phyloP scores from a whole-genome alignment of 371 early-diverging fungal genomes.

The Blastocladiella emersonii region DNA sequence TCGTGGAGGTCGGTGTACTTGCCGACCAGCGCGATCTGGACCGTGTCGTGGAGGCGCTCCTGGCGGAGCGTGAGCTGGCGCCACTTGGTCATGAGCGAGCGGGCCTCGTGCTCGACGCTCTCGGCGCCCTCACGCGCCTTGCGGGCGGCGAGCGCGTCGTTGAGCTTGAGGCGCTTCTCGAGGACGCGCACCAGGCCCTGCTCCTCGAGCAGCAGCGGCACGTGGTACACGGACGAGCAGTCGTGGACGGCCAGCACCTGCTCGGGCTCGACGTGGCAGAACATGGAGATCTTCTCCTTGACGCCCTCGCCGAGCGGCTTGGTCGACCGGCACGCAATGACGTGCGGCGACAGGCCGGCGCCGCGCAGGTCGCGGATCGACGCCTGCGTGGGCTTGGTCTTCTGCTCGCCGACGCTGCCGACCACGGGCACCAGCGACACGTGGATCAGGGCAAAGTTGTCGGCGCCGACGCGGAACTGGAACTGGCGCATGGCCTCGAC shows the following conservation, averaged over 20 bases:
- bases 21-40: constrained; percentile 90
- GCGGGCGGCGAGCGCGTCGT: constrained; percentile 25
- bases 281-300: constrained; percentile 89
- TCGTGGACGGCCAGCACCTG: constrained; percentile 90
- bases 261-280: constrained; percentile 88
- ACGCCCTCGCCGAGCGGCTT: constrained; percentile 67
- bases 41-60: constrained; percentile 67
- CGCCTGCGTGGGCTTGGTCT: constrained; percentile 98
- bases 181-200: constrained; percentile 75
- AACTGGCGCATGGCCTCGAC: constrained; percentile 98
- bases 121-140: constrained; percentile 8
- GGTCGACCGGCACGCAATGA: constrained; percentile 91
- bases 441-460: constrained; percentile 92
- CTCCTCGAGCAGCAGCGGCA: constrained; percentile 77
- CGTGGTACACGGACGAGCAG: constrained; percentile 90
- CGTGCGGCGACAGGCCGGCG: constrained; percentile 90
- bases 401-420: constrained; percentile 95
- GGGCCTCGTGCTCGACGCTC: constrained; percentile 10
- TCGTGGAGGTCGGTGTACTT: constrained; percentile 93
- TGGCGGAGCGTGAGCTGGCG: constrained; percentile 59
- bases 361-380: constrained; percentile 90
- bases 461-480: constrained; percentile 94
- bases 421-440: constrained; percentile 96
- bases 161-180: constrained; percentile 62
- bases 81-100: constrained; percentile 61